These are phyloP conservation scores for Saccharomyces hybrid DNA, from an alignment of 1,139 yeast genomes.

Conservation along the genomic window DNA sequence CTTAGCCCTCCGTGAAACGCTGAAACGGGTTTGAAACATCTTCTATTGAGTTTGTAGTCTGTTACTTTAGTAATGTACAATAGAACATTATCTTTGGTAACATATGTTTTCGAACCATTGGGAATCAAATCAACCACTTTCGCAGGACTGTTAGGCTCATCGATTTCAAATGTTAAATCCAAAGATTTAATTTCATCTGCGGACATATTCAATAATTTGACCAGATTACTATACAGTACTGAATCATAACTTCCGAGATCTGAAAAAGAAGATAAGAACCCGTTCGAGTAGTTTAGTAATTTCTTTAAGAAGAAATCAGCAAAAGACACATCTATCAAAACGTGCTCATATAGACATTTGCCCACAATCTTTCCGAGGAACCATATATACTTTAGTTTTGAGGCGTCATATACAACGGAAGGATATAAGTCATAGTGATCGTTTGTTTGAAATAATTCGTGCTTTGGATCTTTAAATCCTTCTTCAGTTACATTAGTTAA, in stretches of 20 bases:
- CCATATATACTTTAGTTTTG: slow-evolving; percentile 40
- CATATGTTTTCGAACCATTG: slow-evolving; percentile 49
- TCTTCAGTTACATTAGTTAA: slow-evolving; percentile 64
- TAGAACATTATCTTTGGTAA: slow-evolving; percentile 54
- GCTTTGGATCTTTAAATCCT: slow-evolving; percentile 46
- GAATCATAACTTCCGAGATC: slow-evolving; percentile 68
- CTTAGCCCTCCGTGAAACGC: slow-evolving; percentile 67
- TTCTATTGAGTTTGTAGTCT: slow-evolving; percentile 65
- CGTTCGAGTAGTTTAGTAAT: slow-evolving; percentile 37
- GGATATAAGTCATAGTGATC: slow-evolving; percentile 65
- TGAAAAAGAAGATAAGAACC: slow-evolving; percentile 49
- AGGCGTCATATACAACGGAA: slow-evolving; percentile 13
- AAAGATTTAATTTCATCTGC: slow-evolving; percentile 51
- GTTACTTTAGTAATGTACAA: slow-evolving; percentile 75
- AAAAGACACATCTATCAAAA: slow-evolving; percentile 73
- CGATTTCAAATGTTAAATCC: slow-evolving; percentile 58
- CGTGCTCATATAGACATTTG: slow-evolving; percentile 80
- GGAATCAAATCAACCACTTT: slow-evolving; percentile 50
- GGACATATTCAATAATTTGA: slow-evolving; percentile 51
- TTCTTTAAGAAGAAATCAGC: slow-evolving; percentile 81
- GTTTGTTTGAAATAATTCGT: slow-evolving; percentile 46
- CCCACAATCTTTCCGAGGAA: slow-evolving; percentile 82
- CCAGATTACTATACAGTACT: slow-evolving; percentile 57
- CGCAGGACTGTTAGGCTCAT: slow-evolving; percentile 16
- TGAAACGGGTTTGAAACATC: slow-evolving; percentile 50